Base-by-base conservation (phyloP, 345 rosid genomes). In the Zanthoxylum bungeanum region DNA sequence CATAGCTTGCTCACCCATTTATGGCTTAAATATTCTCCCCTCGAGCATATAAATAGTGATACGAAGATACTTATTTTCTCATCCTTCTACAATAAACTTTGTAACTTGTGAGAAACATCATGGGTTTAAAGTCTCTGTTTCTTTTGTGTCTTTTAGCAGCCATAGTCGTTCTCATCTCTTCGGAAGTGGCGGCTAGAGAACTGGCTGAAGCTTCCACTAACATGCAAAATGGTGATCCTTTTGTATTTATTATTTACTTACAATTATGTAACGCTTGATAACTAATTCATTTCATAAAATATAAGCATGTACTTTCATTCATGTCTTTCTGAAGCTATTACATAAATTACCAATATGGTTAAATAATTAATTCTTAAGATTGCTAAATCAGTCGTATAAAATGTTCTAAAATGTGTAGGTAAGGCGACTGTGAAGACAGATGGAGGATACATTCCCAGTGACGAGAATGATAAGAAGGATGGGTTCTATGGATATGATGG, bases 151-250 rank as follows among this genome's bases (percentile, higher is more conserved):
- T 70, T 33, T 36, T 55, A 10, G 25, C 55, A 1, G 77, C 73
- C 14, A 21, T 63, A 37, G 56, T 30, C 22, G 78, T 76, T 49
- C 75, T 74, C 39, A 25, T 80, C 37, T 71, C 73, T 19, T 70
- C 73, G 12, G 71, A 73, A 8, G 83, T 70, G 24, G 50, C 73
- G 5, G 80, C 78, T 17, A 62, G 76, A 40, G 72, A 79, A 60
- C 64, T 75, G 27, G 52, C 74, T 46, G 68, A 67, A 62, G 71
- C 68, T 3, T 27, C 75, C n/a, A 14, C 68, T 3, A 42, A 52
- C 49, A 68, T 3, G 24, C 60, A 62, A 10, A 55, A 68, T 40
- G 66, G 74, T 77, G 62, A 61, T 70, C 64, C 10, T 51, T 7
- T n/a, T 21, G 9, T 8, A 21, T 51, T 7, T 21, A 51, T 10